Conservation (phyloP, 2,329 filamentous ascomycete species). For the Mycosphaerella sp. region DNA sequence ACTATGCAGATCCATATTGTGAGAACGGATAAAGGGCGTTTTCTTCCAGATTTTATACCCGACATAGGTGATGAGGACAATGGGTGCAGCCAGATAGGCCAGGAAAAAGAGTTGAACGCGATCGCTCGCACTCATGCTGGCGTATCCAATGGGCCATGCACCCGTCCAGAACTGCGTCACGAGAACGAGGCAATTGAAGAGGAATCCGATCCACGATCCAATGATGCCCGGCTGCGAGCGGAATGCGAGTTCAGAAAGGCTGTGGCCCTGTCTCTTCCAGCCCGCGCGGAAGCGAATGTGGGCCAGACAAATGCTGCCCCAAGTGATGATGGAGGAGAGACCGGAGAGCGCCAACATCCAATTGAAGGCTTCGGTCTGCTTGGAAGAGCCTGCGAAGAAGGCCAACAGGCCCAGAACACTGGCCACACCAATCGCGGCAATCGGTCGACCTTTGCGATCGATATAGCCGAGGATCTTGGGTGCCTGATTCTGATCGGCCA, state of each 20-base stretch:
- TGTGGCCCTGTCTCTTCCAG: constrained; percentile 64
- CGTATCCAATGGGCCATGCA: constrained; percentile 58
- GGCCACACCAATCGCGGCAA: constrained; percentile 61
- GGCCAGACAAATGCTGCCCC: constrained; percentile 77
- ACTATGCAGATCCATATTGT: constrained; percentile 54
- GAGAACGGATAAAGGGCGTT: constrained; percentile 50
- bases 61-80: constrained; percentile 32
- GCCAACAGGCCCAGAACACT: constrained; percentile 65
- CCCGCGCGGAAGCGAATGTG: constrained; percentile 83
- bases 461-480: constrained; percentile 56
- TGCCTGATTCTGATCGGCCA: constrained; percentile 61
- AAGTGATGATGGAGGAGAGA: constrained; percentile 69
- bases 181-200: constrained; percentile 59
- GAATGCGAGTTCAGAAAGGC: constrained; percentile 60
- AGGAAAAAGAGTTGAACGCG: constrained; percentile 27
- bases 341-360: constrained; percentile 75
- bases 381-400: constrained; percentile 62
- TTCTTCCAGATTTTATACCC: constrained; percentile 29
- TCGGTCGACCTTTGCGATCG: constrained; percentile 74
- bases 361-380: constrained; percentile 59
- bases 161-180: constrained; percentile 73
- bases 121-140: constrained; percentile 10
- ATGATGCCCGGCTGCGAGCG: constrained; percentile 48
- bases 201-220: constrained; percentile 58
- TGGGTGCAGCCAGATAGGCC: constrained; percentile 31